Percentiles rank a stretch among this genome's conserved stretches.
These are phyloP conservation scores for Yarrowia sp. DNA, from an alignment of 805 yeast species.

Conservation along the genomic window DNA sequence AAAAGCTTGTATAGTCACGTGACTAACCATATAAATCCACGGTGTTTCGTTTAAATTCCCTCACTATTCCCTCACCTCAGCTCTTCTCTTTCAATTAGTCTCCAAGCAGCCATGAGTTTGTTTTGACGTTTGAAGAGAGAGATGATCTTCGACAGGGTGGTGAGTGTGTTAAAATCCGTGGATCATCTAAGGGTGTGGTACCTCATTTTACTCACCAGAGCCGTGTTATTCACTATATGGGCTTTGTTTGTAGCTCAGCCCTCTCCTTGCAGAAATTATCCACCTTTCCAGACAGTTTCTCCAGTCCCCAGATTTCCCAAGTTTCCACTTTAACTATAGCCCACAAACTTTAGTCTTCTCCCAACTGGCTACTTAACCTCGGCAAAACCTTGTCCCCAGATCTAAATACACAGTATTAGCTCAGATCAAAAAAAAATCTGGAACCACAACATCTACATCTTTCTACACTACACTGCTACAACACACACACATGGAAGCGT, in stretches of 20 bases:
- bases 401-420: neutral
- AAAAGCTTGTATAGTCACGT: neutral
- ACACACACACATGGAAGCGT: constrained; percentile 17
- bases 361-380: neutral
- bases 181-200: too few species aligned
- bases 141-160: neutral
- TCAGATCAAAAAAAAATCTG: neutral
- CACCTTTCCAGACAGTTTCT: too few species aligned
- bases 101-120: constrained; percentile 1
- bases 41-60: too few species aligned
- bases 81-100: neutral
- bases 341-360: neutral
- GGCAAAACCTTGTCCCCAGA: constrained; percentile 8
- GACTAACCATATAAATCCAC: neutral
- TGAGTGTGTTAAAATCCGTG: too few species aligned
- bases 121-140: neutral
- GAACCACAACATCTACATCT: neutral
- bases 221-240: too few species aligned
- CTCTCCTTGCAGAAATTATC: too few species aligned
- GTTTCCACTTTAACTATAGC: too few species aligned
- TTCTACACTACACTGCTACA: neutral
- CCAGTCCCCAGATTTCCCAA: too few species aligned
- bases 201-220: too few species aligned
- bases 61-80: too few species aligned
- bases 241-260: too few species aligned